phyloP scores from a whole-genome alignment of 768 basidiomycete genomes.

The Dacryopinax spathularia region DNA sequence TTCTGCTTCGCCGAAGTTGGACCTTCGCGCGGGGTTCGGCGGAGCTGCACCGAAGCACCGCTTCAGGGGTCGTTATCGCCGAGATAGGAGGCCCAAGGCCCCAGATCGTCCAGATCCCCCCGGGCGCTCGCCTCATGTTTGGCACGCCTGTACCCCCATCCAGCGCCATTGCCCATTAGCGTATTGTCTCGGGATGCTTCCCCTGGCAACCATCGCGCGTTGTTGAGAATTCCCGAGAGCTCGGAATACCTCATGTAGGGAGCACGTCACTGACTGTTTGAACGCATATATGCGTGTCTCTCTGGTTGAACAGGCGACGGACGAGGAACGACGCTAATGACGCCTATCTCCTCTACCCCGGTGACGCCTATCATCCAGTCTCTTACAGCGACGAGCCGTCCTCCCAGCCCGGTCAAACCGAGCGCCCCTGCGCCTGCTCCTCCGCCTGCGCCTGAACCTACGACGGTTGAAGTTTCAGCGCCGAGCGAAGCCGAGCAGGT shows the following conservation, averaged over 20 bases:
- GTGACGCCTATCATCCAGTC: background rate
- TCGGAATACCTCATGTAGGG: background rate
- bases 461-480: background rate
- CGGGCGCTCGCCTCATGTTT: too few relatives aligned
- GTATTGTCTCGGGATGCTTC: background rate
- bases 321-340: background rate
- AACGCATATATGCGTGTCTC: background rate
- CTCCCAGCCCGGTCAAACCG: slow-evolving; percentile 2
- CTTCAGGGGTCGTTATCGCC: too few relatives aligned
- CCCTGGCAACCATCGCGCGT: background rate
- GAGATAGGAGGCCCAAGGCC: too few relatives aligned
- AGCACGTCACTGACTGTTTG: background rate
- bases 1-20: background rate
- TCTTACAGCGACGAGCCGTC: slow-evolving; percentile 1
- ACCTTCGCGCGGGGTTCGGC: too few relatives aligned
- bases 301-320: background rate
- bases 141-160: background rate
- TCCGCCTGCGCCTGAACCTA: background rate
- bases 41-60: too few relatives aligned
- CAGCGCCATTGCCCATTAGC: background rate
- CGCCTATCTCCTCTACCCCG: background rate
- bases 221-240: background rate
- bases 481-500: background rate
- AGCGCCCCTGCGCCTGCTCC: too few relatives aligned
- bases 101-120: too few relatives aligned